Base-by-base conservation (phyloP, 2,329 filamentous ascomycete genomes). In the Parastagonospora nodorum region DNA sequence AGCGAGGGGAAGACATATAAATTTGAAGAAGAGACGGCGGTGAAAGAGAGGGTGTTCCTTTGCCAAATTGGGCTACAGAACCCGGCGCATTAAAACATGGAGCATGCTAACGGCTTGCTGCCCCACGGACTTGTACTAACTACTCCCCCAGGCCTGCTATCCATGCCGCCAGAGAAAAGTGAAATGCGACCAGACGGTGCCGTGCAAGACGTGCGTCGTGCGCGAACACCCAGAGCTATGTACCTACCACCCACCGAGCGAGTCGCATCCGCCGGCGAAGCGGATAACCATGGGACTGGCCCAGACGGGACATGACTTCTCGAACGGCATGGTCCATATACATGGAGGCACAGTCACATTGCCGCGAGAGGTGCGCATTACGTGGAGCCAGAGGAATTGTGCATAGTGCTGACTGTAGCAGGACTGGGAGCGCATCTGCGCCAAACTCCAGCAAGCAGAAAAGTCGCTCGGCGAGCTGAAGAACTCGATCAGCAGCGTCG, bases 211-310 rank as follows among this genome's bases (percentile, higher is more conserved):
- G 45, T 81, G 78, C 62, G 73, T 79, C 48, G 78, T 78, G 53
- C 68, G 78, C 55, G 78, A 80, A 53, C 78, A 80, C 49, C 77
- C 78, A n/a, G 78, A 80, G 57, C 67, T 80, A 38, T 80, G 78
- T 63, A 75, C 71, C 43, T 75, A 75, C 56, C 73, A 74, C 51
- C 73, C 73, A 5, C 73, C 73, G 10, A 70, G 65, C 60, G 73
- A 75, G 57, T 63, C 66, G 45, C 72, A 75, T 45, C 73, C 72
- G 32, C 72, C 73, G 5, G 72, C 73, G 35, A 75, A 75, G 57
- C 69, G 72, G 12, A 60, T 74, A 10, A 68, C 59, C 59, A 63
- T 69, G 51, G 64, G 60, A 37, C 41, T 70, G 15, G 69, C 63
- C 7, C 67, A 71, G 55, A 72, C 70, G 45, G 69, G 68, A 11